Evolutionary conservation across 192 early-diverging fungal species (phyloP).

Genomic region (Mortierella claussenii): DNA sequence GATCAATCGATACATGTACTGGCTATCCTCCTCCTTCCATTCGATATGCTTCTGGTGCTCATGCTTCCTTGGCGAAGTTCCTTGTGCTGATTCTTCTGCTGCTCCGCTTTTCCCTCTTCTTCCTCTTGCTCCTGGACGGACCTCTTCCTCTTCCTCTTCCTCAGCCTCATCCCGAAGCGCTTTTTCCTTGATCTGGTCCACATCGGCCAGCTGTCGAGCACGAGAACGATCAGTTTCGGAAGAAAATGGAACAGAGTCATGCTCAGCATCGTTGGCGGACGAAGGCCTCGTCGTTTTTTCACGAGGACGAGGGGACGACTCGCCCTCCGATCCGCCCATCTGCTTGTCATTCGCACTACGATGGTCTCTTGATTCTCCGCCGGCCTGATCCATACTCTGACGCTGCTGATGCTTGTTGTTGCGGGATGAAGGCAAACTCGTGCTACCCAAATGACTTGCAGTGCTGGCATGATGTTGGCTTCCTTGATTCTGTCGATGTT

Average conservation of each 20-base stretch:
- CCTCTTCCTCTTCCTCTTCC: not conserved
- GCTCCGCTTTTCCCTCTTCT: not conserved
- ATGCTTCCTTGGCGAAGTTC: constrained; percentile 11
- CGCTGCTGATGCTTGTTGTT: constrained; percentile 23
- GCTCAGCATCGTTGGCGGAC: not conserved
- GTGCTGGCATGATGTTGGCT: constrained; percentile 5
- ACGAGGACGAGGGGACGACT: not conserved
- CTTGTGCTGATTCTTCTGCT: not conserved
- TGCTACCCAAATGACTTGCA: constrained; percentile 1
- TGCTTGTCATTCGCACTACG: constrained; percentile 3
- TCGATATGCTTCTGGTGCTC: constrained; percentile 53
- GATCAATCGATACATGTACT: constrained; percentile 47
- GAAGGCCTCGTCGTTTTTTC: not conserved
- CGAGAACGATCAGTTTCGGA: not conserved
- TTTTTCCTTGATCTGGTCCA: not conserved
- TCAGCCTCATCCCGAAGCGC: not conserved
- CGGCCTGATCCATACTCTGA: constrained; percentile 5
- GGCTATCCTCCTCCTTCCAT: constrained; percentile 54
- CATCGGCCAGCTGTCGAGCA: not conserved
- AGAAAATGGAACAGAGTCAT: too few species aligned
- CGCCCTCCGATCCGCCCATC: constrained; percentile 4
- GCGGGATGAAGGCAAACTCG: constrained; percentile 8
- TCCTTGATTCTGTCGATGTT: constrained; percentile 35
- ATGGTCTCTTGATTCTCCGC: not conserved
- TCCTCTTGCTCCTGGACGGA: not conserved